Base-by-base conservation (phyloP, 257 asterid genomes). In the Hygrophila difformis region DNA sequence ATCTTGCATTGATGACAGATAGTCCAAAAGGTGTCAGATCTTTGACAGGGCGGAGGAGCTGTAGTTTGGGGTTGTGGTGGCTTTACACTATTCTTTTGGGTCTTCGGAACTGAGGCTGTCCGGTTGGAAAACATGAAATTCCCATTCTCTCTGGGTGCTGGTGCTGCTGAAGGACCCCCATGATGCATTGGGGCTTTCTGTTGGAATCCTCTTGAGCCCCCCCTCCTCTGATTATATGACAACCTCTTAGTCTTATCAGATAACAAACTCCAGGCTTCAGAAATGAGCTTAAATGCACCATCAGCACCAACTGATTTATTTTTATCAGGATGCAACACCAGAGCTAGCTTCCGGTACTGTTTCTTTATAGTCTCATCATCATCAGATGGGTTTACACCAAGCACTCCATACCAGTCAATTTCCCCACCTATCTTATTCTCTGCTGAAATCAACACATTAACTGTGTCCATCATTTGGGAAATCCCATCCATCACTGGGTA, bases 11-110 rank as follows among this genome's bases (percentile, higher is more conserved):
- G 58, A 49, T 56, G 67, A 63, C 87, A 77, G 19, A 74, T 59
- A 51, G 87, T 73, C 87, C 87, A 77, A 44, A 77, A 77, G 47
- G 87, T 77, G 64, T 73, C 82, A 31, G 51, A 53, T 68, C 79
- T 65, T 57, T 44, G 65, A 37, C 31, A 14, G 42, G 63, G 19
- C 20, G 76, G 70, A 18, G 57, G 19, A 21, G 47, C 56, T 41
- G 36, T 56, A 2, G 77, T 26, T n/a, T n/a, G n/a, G n/a, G 68
- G 34, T 39, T 75, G 54, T 22, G 42, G 44, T 24, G 23, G 26
- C 48, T 60, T 59, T 33, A 58, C 45, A 51, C 28, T 22, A 48
- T 13, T 50, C 1, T 60, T 59, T 14, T 58, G 68, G 39, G 62
- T 17, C 69, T 64, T 73, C 40, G 50, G 33, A 4, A 21, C 31